Percentiles rank a stretch among this genome's conserved stretches.
These are phyloP conservation scores for Vairimorpha ceranae DNA, from an alignment of 371 early-diverging fungal genomes.

Conservation along the genomic window DNA sequence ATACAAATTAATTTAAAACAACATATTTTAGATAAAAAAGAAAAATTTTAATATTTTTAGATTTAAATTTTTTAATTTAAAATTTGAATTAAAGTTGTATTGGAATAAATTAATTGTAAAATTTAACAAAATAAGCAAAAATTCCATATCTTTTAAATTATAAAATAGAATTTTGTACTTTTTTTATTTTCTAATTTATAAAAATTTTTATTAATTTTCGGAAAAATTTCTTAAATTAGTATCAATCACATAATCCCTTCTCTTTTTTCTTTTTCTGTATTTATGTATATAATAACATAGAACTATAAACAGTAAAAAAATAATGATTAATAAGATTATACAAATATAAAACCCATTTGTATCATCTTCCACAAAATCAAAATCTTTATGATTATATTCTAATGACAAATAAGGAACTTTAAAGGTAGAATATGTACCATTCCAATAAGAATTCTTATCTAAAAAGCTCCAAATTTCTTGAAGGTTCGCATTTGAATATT, in stretches of 20 bases:
- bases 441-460: slow-evolving; percentile 36
- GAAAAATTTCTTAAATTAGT: neutral
- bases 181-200: too few species aligned
- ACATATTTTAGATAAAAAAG: too few species aligned
- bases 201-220: too few species aligned
- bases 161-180: too few species aligned
- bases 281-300: neutral
- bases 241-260: neutral
- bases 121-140: too few species aligned
- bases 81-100: too few species aligned
- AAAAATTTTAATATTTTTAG: too few species aligned
- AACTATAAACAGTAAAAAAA: neutral
- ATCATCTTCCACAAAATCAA: neutral
- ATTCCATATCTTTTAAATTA: too few species aligned
- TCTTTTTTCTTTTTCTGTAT: neutral
- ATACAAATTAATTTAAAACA: too few species aligned
- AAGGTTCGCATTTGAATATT: slow-evolving; percentile 24
- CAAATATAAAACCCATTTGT: neutral
- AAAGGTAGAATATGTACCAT: neutral
- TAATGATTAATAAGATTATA: neutral
- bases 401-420: slow-evolving; percentile 6
- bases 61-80: too few species aligned
- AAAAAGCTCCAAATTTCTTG: slow-evolving; percentile 36
- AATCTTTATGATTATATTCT: neutral
- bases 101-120: too few species aligned